Percentiles rank a stretch among this genome's conserved stretches.
Evolutionary conservation across 108 stramenopile species (phyloP).

Genomic region (Cyclotella baltica): DNA sequence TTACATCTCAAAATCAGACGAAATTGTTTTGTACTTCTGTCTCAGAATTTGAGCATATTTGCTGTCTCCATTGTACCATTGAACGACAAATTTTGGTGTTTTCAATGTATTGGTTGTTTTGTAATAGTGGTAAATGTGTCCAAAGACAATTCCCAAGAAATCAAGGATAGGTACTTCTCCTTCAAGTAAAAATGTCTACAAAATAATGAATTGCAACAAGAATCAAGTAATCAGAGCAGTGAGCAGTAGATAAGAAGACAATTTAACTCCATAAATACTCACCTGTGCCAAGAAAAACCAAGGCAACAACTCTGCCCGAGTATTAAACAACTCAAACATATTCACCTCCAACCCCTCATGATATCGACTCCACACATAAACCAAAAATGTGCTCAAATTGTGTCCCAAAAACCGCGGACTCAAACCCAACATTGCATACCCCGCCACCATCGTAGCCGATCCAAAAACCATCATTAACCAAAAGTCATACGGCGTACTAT

Average conservation of each 20-base stretch:
- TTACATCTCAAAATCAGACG: conserved; percentile 84
- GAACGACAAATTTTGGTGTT: conserved; percentile 70
- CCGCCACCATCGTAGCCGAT: conserved; percentile 74
- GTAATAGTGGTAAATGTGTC: conserved; percentile 93
- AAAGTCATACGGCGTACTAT: conserved; percentile 92
- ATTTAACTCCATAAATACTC: conserved; percentile 1
- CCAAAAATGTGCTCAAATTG: conserved; percentile 94
- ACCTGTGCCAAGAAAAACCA: conserved; percentile 90
- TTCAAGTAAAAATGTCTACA: conserved; percentile 94
- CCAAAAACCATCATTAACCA: conserved; percentile 95
- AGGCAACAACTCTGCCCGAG: conserved; percentile 84
- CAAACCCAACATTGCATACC: conserved; percentile 77
- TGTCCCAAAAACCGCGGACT: conserved; percentile 87
- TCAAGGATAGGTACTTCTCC: conserved; percentile 92
- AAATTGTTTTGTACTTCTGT: conserved; percentile 81
- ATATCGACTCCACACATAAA: conserved; percentile 95
- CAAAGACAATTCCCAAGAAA: conserved; percentile 95
- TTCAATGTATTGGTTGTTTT: conserved; percentile 69
- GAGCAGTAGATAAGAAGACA: neutral
- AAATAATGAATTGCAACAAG: conserved; percentile 42
- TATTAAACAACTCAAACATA: conserved; percentile 92
- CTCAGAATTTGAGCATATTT: conserved; percentile 59
- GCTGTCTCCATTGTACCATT: conserved; percentile 80
- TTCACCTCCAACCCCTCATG: conserved; percentile 95
- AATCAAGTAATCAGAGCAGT: neutral